Base-by-base conservation (phyloP, 225 moss, liverwort and hornwort species). In the Sphagnum tenellum region DNA sequence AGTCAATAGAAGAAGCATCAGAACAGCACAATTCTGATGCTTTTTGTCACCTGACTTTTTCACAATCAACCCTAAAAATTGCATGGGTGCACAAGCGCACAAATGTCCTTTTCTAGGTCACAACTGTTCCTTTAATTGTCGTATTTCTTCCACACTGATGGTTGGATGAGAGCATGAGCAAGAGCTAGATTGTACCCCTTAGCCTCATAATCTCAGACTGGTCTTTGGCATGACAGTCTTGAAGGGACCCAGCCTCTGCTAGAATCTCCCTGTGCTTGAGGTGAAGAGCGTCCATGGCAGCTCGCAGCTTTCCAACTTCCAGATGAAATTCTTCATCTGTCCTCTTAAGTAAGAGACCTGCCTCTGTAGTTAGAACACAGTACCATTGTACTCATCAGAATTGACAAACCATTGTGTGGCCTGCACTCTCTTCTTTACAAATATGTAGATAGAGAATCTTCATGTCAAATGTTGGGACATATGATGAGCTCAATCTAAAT, bases 201-300 rank as follows among this genome's bases (percentile, higher is more conserved):
- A 95, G 70, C 80, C 84, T 88, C 50, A 72, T 73, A 57, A 95
- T 77, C 71, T 92, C 89, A 59, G 86, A 75, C 72, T 78, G 86
- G 59, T 95, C 89, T 72, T 86, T 92, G 11, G 89, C 91, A 71
- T 84, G 86, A 64, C 62, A 64, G 66, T 95, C 95, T 66, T 82
- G 77, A 58, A 76, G 86, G 12, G 72, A 74, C 63, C 86, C 87
- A 60, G 86, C 73, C 68, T 92, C 95, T 49, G 72, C 64, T 66
- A 81, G 76, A 78, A 95, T 84, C 70, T 89, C 89, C 64, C 82
- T 88, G 75, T 89, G 82, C 74, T 80, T 89, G 64, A 92, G 67
- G 74, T 88, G 88, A 50, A 95, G 84, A 50, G 66, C 73, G 78
- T 95, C 94, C 79, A 92, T 73, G 57, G 77, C 82, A 62, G 71